Conservation (phyloP, 1,139 yeast genomes). For the Pichia sp. region DNA sequence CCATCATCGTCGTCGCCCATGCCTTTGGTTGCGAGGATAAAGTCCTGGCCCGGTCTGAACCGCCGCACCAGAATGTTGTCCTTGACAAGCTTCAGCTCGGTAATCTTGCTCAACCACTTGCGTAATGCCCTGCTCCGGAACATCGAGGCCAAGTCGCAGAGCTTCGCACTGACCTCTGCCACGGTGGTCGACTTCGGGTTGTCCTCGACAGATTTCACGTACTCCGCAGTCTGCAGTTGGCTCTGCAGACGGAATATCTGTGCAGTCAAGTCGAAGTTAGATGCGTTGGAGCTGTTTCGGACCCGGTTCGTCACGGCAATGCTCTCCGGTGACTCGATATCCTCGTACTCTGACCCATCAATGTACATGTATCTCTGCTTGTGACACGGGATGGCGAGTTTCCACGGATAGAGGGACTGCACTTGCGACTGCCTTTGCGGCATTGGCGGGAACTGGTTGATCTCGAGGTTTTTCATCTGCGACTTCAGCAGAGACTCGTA, state of each 20-base stretch:
- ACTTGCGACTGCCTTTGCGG: constrained; percentile 60
- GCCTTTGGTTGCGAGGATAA: constrained; percentile 76
- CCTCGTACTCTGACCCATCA: constrained; percentile 48
- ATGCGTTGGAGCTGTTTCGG: constrained; percentile 37
- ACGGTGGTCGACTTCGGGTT: constrained; percentile 18
- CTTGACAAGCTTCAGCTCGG: constrained; percentile 60
- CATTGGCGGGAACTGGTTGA: constrained; percentile 45
- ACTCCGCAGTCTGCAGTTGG: background rate
- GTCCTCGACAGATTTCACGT: constrained; percentile 13
- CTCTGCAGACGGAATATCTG: constrained; percentile 15
- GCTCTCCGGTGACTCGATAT: constrained; percentile 32
- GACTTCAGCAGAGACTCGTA: constrained; percentile 46
- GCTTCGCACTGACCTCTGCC: constrained; percentile 26
- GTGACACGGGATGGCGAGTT: constrained; percentile 89
- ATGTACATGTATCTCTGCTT: constrained; percentile 83
- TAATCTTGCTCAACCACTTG: constrained; percentile 63
- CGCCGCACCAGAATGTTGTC: constrained; percentile 74
- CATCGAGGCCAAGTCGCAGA: constrained; percentile 55
- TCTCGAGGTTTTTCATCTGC: constrained; percentile 48
- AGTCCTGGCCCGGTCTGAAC: constrained; percentile 93
- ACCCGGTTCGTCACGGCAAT: constrained; percentile 34
- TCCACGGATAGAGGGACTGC: constrained; percentile 62
- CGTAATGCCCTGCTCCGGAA: constrained; percentile 59
- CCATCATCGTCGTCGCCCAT: constrained; percentile 43
- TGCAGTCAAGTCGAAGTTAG: constrained; percentile 29